phyloP scores from a whole-genome alignment of 495 filamentous ascomycete genomes.

The Neurospora tetrasperma region DNA sequence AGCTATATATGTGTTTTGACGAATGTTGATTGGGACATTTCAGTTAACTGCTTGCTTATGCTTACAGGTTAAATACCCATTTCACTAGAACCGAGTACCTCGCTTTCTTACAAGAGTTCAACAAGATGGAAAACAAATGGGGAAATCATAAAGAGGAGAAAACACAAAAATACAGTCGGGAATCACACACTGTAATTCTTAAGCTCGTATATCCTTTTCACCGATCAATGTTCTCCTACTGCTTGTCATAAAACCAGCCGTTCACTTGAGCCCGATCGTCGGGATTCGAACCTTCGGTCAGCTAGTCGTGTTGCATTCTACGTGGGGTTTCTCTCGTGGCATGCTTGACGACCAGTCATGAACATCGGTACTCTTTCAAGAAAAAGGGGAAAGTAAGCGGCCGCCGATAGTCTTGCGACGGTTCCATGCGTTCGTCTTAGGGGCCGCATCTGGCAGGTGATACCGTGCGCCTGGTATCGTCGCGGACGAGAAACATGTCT shows the following conservation, averaged over 20 bases:
- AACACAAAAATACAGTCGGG: no score
- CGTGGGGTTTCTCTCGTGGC: not conserved
- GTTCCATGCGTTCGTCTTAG: not conserved
- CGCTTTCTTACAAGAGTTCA: no score
- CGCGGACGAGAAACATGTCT: not conserved
- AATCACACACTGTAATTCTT: no score
- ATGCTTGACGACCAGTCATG: not conserved
- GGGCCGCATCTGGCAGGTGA: not conserved
- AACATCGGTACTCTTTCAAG: not conserved
- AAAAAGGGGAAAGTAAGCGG: not conserved
- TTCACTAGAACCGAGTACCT: no score
- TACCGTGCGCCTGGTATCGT: not conserved
- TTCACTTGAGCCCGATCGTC: not conserved
- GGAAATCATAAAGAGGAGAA: no score
- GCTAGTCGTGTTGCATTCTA: not conserved
- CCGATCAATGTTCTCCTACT: not conserved
- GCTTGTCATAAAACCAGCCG: not conserved
- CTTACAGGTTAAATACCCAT: no score
- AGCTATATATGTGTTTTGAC: not conserved
- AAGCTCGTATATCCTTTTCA: not conserved
- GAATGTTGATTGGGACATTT: not conserved
- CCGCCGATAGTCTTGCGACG: not conserved
- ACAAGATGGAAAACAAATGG: no score
- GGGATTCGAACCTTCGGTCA: not conserved
- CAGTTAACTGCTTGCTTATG: not conserved